phyloP scores from a whole-genome alignment of 2,329 filamentous ascomycete species.

The Paecilomyces sp. region DNA sequence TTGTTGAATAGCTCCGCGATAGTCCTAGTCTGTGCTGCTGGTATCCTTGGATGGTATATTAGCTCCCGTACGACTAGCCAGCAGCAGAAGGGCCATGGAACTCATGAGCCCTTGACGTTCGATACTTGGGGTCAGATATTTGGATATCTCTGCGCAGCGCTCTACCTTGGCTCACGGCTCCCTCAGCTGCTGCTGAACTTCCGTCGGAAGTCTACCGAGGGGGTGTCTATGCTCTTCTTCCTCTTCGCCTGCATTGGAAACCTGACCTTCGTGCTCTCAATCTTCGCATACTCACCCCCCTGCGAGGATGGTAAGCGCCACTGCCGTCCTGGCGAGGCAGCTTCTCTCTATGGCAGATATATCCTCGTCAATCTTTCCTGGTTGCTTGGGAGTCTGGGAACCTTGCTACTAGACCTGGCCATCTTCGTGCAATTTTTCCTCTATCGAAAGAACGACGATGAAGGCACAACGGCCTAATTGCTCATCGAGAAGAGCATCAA shows the following conservation, averaged over 20 bases:
- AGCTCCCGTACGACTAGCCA: slow-evolving; percentile 37
- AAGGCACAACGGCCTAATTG: slow-evolving; percentile 7
- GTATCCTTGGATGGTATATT: slow-evolving; percentile 79
- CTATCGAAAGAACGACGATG: slow-evolving; percentile 49
- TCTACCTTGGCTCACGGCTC: slow-evolving; percentile 84
- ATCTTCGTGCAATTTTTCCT: slow-evolving; percentile 92
- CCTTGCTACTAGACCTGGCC: slow-evolving; percentile 71
- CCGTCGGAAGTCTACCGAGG: slow-evolving; percentile 85
- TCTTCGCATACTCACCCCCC: slow-evolving; percentile 78
- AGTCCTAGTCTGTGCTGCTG: slow-evolving; percentile 74
- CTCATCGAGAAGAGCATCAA: not conserved
- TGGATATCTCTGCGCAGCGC: slow-evolving; percentile 80
- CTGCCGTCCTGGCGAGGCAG: slow-evolving; percentile 61
- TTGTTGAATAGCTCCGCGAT: slow-evolving; percentile 71
- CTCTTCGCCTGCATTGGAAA: slow-evolving; percentile 95
- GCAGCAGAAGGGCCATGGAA: not conserved
- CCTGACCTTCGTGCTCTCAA: slow-evolving; percentile 84
- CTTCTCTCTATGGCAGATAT: slow-evolving; percentile 66
- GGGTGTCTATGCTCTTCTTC: slow-evolving; percentile 90
- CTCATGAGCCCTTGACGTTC: slow-evolving; percentile 48
- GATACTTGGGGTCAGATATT: slow-evolving; percentile 80
- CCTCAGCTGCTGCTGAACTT: slow-evolving; percentile 91
- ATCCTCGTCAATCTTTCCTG: slow-evolving; percentile 86
- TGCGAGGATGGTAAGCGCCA: slow-evolving; percentile 41
- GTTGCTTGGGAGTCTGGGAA: slow-evolving; percentile 83